Percentiles rank a stretch among this genome's conserved stretches.
Conservation (phyloP, 495 filamentous ascomycete genomes). For the Hyaloscypha finlandica region DNA sequence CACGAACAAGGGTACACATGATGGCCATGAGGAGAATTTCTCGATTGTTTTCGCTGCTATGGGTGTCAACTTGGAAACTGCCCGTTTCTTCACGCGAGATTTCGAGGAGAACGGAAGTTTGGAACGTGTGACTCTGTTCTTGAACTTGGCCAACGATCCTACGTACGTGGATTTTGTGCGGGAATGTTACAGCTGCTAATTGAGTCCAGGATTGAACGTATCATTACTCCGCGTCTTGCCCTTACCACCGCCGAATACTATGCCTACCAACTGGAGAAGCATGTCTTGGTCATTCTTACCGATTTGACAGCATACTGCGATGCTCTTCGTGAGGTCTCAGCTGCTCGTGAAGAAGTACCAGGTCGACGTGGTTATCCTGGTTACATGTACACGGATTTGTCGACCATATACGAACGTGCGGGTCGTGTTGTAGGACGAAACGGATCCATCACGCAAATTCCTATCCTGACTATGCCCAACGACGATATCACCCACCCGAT, state of each 20-base stretch:
- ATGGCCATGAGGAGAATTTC: conserved; percentile 98
- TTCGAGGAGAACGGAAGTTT: conserved; percentile 99
- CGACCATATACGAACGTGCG: conserved; percentile 98
- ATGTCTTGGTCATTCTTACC: conserved; percentile 97
- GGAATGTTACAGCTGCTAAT: conserved; percentile 30
- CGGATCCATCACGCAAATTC: conserved; percentile 98
- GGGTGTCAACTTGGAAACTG: conserved; percentile 99
- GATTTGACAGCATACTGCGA: conserved; percentile 98
- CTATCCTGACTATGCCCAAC: conserved; percentile 99
- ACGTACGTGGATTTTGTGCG: conserved; percentile 60
- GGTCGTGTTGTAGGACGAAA: conserved; percentile 97
- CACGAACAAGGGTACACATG: conserved; percentile 90
- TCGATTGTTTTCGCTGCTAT: conserved; percentile 99
- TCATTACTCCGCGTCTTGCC: conserved; percentile 98
- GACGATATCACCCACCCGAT: conserved; percentile 99
- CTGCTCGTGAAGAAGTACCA: conserved; percentile 97
- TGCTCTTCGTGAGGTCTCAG: conserved; percentile 96
- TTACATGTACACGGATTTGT: conserved; percentile 99
- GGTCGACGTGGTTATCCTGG: conserved; percentile 99
- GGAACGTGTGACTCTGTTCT: conserved; percentile 94
- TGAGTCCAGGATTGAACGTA: conserved; percentile 85
- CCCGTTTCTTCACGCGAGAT: conserved; percentile 96
- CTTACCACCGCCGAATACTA: conserved; percentile 99
- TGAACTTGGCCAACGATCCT: conserved; percentile 98
- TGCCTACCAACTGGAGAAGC: conserved; percentile 99